A percentile compares a stretch with the other conserved stretches of the same genome.
These are phyloP conservation scores for Solidago caesia DNA, from an alignment of 129 eudicot genomes.

Conservation along the genomic window DNA sequence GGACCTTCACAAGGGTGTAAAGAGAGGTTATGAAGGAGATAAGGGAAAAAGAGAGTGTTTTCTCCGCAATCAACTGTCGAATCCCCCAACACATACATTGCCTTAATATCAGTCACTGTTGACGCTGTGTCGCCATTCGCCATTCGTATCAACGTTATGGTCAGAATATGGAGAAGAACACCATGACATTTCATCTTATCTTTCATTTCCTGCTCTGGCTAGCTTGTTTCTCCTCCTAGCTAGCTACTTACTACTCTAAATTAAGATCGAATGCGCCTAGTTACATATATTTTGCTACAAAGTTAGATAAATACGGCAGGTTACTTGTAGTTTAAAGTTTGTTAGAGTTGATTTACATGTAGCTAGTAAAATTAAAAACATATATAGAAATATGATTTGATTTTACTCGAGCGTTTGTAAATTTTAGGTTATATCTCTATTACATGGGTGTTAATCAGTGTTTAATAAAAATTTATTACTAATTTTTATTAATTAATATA, in stretches of 20 bases:
- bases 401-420: background rate
- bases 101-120: conserved; percentile 28
- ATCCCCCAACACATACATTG: conserved; percentile 63
- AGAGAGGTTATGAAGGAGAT: conserved; percentile 51
- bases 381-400: background rate
- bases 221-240: background rate
- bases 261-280: background rate
- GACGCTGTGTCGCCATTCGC: conserved; percentile 10
- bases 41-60: conserved; percentile 55
- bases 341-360: background rate
- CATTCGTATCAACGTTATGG: conserved; percentile 4
- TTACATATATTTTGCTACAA: conserved; percentile 12
- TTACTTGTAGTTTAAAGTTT: background rate
- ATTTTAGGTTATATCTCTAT: too few relatives aligned
- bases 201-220: background rate
- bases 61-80: conserved; percentile 80
- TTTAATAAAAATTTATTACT: background rate
- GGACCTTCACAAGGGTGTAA: conserved; percentile 63
- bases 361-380: background rate
- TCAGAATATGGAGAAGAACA: conserved; percentile 28
- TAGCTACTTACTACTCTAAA: background rate
- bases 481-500: background rate
- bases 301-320: background rate
- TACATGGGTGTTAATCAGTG: too few relatives aligned
- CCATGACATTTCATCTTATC: conserved; percentile 13